These are phyloP conservation scores for Botrytis aclada DNA, from an alignment of 2,329 filamentous ascomycete species.

Conservation along the genomic window DNA sequence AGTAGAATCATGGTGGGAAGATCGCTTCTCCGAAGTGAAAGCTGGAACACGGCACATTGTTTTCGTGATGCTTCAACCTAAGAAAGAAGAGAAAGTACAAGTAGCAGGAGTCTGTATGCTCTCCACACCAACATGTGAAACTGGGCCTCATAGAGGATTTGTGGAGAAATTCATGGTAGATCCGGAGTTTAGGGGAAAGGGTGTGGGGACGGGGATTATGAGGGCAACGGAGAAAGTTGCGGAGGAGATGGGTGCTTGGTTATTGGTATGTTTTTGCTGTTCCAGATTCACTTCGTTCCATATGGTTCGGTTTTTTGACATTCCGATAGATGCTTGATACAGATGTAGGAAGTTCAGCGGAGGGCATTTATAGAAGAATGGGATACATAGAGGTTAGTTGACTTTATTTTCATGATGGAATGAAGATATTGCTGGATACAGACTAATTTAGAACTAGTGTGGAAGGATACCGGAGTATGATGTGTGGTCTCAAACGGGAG, in stretches of 20 bases:
- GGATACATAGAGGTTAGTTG: conserved; percentile 49
- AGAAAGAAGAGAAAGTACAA: background rate
- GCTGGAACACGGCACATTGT: background rate
- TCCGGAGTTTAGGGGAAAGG: conserved; percentile 48
- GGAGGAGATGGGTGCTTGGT: background rate
- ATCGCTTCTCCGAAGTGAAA: background rate
- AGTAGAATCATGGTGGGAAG: background rate
- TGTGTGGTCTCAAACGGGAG: conserved; percentile 46
- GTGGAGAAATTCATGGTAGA: conserved; percentile 59
- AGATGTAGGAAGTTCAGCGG: conserved; percentile 50
- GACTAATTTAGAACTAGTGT: conserved; percentile 8
- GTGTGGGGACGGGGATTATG: conserved; percentile 53
- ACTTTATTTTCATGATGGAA: background rate
- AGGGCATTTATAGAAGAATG: conserved; percentile 52
- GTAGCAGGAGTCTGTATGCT: background rate
- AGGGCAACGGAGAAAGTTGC: conserved; percentile 46
- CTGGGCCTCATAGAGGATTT: conserved; percentile 51
- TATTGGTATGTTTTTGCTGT: background rate
- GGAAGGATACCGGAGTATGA: conserved; percentile 55
- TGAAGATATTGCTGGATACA: background rate
- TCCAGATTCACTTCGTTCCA: background rate
- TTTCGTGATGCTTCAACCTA: background rate
- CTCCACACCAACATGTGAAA: conserved; percentile 50
- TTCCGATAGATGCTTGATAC: conserved; percentile 45
- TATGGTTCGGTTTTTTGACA: background rate